phyloP scores from a whole-genome alignment of 805 yeast species.

The Saccharomycopsis sp. region DNA sequence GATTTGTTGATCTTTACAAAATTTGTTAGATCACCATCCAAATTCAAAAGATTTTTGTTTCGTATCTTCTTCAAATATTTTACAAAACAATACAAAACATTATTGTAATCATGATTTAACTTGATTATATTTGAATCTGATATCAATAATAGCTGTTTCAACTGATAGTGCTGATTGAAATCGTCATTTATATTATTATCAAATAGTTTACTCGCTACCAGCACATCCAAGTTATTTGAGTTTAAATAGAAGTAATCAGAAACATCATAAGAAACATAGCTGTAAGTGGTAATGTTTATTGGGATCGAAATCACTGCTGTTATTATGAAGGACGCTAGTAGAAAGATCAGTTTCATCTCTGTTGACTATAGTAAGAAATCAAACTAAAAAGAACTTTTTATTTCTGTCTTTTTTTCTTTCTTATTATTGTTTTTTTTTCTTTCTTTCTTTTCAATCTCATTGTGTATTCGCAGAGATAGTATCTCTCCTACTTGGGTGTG shows the following conservation, averaged over 20 bases:
- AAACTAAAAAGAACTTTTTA: not conserved
- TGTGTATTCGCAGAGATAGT: too few relatives aligned
- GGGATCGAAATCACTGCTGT: constrained; percentile 9
- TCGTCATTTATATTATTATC: too few relatives aligned
- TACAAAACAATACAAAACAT: constrained; percentile 16
- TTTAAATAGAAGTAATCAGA: constrained; percentile 11
- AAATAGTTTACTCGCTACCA: not conserved
- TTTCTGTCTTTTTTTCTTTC: not conserved
- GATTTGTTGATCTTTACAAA: constrained; percentile 14
- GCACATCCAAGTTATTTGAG: not conserved
- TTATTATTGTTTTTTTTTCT: not conserved
- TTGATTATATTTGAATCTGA: constrained; percentile 8
- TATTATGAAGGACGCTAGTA: not conserved
- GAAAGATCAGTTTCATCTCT: not conserved
- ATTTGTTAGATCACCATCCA: constrained; percentile 13
- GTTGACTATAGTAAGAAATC: not conserved
- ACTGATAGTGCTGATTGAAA: not conserved
- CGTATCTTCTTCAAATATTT: constrained; percentile 8
- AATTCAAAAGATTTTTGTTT: not conserved
- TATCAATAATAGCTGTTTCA: constrained; percentile 7
- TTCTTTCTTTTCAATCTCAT: not conserved
- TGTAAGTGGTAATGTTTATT: constrained; percentile 19
- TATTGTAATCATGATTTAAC: constrained; percentile 16
- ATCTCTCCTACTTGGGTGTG: not conserved
- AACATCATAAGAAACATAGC: constrained; percentile 17